These are phyloP conservation scores for Solanum raphanifolium DNA, from an alignment of 257 asterid genomes.

Conservation along the genomic window DNA sequence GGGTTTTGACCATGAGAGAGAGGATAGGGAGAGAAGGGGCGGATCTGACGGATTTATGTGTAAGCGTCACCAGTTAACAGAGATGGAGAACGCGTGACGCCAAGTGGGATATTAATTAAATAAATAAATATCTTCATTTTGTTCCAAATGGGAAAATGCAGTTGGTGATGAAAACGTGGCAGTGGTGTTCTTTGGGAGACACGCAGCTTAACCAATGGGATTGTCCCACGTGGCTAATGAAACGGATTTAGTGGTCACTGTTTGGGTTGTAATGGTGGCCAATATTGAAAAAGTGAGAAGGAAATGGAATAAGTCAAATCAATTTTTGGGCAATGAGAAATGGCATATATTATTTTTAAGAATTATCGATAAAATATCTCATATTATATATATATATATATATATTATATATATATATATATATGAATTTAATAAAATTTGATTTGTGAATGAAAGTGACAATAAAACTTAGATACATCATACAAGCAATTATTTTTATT, in stretches of 20 bases:
- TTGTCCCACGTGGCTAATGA: background rate
- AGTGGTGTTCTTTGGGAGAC: background rate
- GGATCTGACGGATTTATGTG: background rate
- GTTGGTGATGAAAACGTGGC: background rate
- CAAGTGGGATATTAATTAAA: background rate
- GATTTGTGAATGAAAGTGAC: background rate
- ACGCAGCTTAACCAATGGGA: background rate
- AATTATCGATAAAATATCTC: background rate
- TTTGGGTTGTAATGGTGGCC: background rate
- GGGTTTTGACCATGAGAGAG: background rate
- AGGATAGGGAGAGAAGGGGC: background rate
- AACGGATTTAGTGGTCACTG: background rate
- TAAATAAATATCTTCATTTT: background rate
- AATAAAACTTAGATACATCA: background rate
- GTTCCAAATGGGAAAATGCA: background rate
- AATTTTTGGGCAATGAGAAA: background rate
- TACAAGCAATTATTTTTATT: too few relatives aligned
- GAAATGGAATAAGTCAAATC: background rate
- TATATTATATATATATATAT: background rate
- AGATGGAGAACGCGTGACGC: background rate
- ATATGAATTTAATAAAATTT: background rate
- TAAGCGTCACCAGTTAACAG: background rate
- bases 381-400: too few relatives aligned
- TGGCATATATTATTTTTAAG: background rate
- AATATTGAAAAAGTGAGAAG: background rate